phyloP scores from a whole-genome alignment of 2,329 filamentous ascomycete genomes.

The Hypoxylon sp. region DNA sequence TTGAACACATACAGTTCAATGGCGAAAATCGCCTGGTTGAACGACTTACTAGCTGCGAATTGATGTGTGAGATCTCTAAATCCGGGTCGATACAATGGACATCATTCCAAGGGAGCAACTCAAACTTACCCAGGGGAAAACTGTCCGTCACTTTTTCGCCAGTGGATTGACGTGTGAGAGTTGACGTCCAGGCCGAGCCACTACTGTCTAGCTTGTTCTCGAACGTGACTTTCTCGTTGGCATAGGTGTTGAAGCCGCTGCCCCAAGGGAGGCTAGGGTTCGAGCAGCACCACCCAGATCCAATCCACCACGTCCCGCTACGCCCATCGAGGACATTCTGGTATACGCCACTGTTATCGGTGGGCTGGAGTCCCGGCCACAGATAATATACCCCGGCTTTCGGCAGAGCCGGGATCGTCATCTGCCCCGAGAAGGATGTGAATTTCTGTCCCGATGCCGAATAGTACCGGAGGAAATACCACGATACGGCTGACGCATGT shows the following conservation, averaged over 20 bases:
- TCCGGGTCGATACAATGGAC: background rate
- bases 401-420: constrained; percentile 52
- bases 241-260: constrained; percentile 57
- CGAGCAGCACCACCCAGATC: constrained; percentile 59
- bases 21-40: constrained; percentile 60
- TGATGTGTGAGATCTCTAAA: constrained; percentile 11
- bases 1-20: constrained; percentile 57
- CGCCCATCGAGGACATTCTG: constrained; percentile 60
- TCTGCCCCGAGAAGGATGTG: constrained; percentile 53
- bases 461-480: constrained; percentile 56
- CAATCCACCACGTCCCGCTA: constrained; percentile 60
- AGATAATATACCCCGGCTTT: constrained; percentile 58
- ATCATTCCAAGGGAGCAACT: background rate
- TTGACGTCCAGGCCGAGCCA: constrained; percentile 55
- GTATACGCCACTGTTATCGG: constrained; percentile 59
- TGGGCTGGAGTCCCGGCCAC: constrained; percentile 60
- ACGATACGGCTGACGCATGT: constrained; percentile 52
- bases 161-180: constrained; percentile 51
- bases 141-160: constrained; percentile 52
- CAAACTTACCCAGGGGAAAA: constrained; percentile 54
- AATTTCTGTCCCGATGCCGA: constrained; percentile 55
- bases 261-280: constrained; percentile 59
- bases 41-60: constrained; percentile 54
- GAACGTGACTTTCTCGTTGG: constrained; percentile 55
- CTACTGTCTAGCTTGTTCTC: constrained; percentile 50